Percentiles rank a stretch among this genome's conserved stretches.
These are phyloP conservation scores for Arabis hirsuta DNA, from an alignment of 345 rosid genomes.

Conservation along the genomic window DNA sequence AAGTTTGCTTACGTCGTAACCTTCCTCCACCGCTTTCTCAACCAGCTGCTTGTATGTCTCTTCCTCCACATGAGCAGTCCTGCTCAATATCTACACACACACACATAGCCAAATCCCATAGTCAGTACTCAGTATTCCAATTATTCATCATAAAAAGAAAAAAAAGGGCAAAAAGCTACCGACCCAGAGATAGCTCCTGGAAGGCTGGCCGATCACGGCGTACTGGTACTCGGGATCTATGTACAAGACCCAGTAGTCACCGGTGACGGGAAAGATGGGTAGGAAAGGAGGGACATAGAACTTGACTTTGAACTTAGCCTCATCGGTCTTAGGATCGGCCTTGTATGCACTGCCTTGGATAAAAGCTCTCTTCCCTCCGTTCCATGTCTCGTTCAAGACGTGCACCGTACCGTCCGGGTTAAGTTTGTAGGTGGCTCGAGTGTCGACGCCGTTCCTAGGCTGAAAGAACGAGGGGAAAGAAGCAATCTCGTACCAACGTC, in stretches of 20 bases:
- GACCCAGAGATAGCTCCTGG: constrained; percentile 82
- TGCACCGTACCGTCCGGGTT: constrained; percentile 74
- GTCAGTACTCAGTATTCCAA: background rate
- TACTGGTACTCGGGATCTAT: constrained; percentile 66
- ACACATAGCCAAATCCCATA: background rate
- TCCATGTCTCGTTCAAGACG: constrained; percentile 87
- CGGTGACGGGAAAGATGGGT: constrained; percentile 78
- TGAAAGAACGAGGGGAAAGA: constrained; percentile 83
- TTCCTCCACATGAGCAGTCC: constrained; percentile 62
- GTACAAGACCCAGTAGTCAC: constrained; percentile 83
- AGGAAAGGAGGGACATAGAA: constrained; percentile 88
- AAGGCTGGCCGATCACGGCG: constrained; percentile 81
- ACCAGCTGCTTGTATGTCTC: constrained; percentile 62
- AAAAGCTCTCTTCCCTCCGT: constrained; percentile 62
- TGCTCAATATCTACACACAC: constrained; percentile 65
- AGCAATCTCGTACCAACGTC: constrained; percentile 94
- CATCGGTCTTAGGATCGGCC: constrained; percentile 74
- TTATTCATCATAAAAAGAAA: background rate
- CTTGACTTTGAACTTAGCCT: constrained; percentile 91
- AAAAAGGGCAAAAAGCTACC: background rate
- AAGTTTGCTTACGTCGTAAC: constrained; percentile 76
- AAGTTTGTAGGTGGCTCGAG: constrained; percentile 80
- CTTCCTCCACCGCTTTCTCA: constrained; percentile 62
- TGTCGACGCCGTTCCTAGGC: constrained; percentile 73
- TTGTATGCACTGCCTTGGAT: constrained; percentile 80